Base-by-base conservation (phyloP, 1,284 basidiomycete species). In the Tremellales sp. region DNA sequence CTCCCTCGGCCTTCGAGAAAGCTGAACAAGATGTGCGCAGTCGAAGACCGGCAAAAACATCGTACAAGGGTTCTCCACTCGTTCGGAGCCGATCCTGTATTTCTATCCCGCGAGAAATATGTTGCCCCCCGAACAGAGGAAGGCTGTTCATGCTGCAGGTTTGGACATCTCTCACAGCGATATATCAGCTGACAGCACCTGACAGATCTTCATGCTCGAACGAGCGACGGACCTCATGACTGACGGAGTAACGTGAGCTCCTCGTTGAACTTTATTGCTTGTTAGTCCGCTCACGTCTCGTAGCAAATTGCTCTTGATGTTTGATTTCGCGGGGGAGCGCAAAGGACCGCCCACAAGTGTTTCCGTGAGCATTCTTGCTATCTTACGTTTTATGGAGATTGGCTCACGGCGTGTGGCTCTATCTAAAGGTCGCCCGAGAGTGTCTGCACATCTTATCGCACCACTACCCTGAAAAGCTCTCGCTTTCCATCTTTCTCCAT, bases 301-400 rank as follows among this genome's bases (percentile, higher is more conserved):
- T 40, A 65, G 61, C 18, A 54, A 65, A 25, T 49, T 54, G 9
- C 37, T 58, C 3, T 60, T 65, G 32, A 45, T 70, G 12, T 65
- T 71, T 53, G 66, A 68, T 48, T 67, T 70, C 48, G 49, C 54
- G n/a, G 70, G 67, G 6, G 68, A 70, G 41, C 55, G 63, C 12
- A 54, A 68, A 52, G 62, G 66, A 18, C 61, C 63, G 7, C 61
- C 63, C 4, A 61, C 60, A 3, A 60, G 57, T 28, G 44, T 63
- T 31, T 41, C 55, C 1, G 53, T 62, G 31, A 39, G 58, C 51
- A 14, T 16, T 10, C n/a, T 16, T 36, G 8, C 8, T 16, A 18
- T 36, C 34, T n/a, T n/a, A n/a, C n/a, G n/a, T n/a, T n/a, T n/a
- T 25, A 39, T 39, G 13, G 9, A 8, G 12, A 24, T 25, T 22